These are phyloP conservation scores for Perkinsus chesapeaki DNA, from an alignment of 169 alveolate species.

Conservation along the genomic window DNA sequence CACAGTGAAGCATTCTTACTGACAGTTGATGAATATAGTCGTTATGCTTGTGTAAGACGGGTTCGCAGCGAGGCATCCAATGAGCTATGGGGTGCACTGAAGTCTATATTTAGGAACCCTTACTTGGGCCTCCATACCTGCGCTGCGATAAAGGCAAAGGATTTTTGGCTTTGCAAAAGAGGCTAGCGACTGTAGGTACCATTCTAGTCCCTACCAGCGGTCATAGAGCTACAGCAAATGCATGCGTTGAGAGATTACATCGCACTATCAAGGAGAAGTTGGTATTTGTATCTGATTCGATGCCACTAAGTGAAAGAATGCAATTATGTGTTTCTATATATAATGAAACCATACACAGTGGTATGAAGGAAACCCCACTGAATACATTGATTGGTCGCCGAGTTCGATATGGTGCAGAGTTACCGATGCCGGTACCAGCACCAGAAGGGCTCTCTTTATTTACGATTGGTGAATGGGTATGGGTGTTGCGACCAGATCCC, in stretches of 20 bases:
- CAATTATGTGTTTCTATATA: neutral
- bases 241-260: neutral
- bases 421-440: neutral
- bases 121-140: neutral
- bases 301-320: neutral
- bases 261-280: neutral
- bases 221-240: neutral
- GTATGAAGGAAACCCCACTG: neutral
- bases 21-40: neutral
- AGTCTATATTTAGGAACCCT: neutral
- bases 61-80: neutral
- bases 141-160: neutral
- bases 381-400: neutral
- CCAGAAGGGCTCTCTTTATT: neutral
- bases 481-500: neutral
- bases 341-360: neutral
- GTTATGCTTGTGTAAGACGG: neutral
- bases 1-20: neutral
- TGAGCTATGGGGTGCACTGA: neutral
- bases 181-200: neutral
- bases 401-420: neutral
- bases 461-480: neutral
- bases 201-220: neutral
- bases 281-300: neutral
- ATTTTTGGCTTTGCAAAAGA: neutral